Evolutionary conservation across 2,329 filamentous ascomycete species (phyloP).

Genomic region (Monilinia laxa): DNA sequence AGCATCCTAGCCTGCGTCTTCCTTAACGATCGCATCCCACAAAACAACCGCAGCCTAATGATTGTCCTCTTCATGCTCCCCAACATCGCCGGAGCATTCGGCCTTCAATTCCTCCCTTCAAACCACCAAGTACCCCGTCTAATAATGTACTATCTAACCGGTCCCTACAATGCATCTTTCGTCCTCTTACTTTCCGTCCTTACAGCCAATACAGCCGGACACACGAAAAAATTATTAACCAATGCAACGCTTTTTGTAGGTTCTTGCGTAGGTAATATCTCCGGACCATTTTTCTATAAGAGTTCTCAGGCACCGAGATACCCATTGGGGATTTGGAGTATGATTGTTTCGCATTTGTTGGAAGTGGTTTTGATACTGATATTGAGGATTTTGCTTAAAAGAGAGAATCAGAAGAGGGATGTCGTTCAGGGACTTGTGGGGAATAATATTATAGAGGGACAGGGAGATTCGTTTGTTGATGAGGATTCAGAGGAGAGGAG

Average conservation of each 20-base stretch:
- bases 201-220: conserved; percentile 58
- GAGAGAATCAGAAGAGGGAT: conserved; percentile 13
- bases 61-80: conserved; percentile 56
- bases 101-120: conserved; percentile 46
- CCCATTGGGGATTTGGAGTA: conserved; percentile 10
- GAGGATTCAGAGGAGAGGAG: conserved; percentile 13
- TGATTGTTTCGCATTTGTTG: conserved; percentile 11
- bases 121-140: conserved; percentile 48
- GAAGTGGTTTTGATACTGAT: background rate
- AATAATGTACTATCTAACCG: conserved; percentile 50
- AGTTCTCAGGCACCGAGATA: conserved; percentile 9
- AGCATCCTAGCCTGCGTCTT: conserved; percentile 44
- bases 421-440: too few species aligned
- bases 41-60: conserved; percentile 9
- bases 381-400: background rate
- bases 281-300: conserved; percentile 41
- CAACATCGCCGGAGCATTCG: conserved; percentile 54
- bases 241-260: conserved; percentile 47
- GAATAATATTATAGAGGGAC: background rate
- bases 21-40: conserved; percentile 51
- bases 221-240: conserved; percentile 49
- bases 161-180: conserved; percentile 28
- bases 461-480: background rate
- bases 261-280: conserved; percentile 52
- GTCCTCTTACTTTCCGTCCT: conserved; percentile 45